These are phyloP conservation scores for Carex kokanica DNA, from an alignment of 176 grass and related monocot species.

Conservation along the genomic window DNA sequence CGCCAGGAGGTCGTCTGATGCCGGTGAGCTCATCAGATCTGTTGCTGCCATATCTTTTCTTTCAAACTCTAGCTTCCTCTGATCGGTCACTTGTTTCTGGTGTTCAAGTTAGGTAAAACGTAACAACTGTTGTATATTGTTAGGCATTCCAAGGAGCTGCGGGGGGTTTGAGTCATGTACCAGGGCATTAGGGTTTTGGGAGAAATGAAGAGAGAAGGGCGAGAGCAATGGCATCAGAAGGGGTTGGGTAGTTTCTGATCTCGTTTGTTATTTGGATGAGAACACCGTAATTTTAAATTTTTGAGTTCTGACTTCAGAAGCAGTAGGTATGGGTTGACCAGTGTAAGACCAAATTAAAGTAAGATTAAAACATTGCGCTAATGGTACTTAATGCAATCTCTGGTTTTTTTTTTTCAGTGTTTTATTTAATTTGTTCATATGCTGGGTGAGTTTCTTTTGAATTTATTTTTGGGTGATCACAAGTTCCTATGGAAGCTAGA, in stretches of 20 bases:
- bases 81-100: background rate
- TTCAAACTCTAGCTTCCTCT: conserved; percentile 47
- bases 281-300: background rate
- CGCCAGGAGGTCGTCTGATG: conserved; percentile 40
- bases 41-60: conserved; percentile 55
- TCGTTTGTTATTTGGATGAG: background rate
- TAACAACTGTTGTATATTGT: conserved; percentile 1
- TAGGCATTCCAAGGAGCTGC: background rate
- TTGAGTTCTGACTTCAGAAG: background rate
- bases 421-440: background rate
- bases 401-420: background rate
- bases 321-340: background rate
- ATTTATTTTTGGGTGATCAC: background rate
- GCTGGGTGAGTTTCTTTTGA: background rate
- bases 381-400: background rate
- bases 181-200: background rate
- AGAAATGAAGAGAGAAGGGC: background rate
- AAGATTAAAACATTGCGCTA: background rate
- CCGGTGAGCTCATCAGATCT: conserved; percentile 50
- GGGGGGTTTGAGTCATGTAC: background rate
- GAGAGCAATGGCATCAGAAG: background rate
- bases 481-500: background rate
- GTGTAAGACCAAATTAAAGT: background rate
- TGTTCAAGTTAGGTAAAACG: conserved; percentile 38
- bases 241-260: background rate